A percentile compares a stretch with the other conserved stretches of the same genome.
Evolutionary conservation across 176 grass and related monocot genomes (phyloP).

Genomic region (Rhynchospora breviuscula): DNA sequence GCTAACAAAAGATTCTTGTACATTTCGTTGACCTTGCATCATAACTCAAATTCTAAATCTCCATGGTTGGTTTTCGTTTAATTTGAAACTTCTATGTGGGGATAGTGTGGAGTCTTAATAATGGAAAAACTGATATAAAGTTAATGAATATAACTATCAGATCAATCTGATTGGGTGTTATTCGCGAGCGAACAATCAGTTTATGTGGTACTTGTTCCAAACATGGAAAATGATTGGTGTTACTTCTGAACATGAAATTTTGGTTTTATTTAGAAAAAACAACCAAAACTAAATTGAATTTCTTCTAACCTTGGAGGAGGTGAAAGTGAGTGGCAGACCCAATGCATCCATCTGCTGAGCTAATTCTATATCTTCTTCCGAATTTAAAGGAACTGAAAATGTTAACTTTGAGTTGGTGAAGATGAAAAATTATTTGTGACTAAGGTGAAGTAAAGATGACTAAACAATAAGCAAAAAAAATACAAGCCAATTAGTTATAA

Average conservation of each 20-base stretch:
- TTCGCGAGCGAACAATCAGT: background rate
- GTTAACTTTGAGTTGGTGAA: background rate
- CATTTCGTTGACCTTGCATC: background rate
- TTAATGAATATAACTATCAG: background rate
- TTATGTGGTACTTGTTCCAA: background rate
- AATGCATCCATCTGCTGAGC: slow-evolving; percentile 67
- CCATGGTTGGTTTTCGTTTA: background rate
- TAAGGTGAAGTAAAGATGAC: background rate
- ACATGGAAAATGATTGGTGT: background rate
- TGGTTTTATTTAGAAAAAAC: background rate
- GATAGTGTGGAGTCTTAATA: background rate
- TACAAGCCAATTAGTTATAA: background rate
- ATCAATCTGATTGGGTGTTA: background rate
- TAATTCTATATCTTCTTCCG: slow-evolving; percentile 74
- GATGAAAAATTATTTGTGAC: background rate
- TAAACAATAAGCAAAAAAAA: background rate
- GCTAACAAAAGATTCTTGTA: background rate
- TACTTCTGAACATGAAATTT: background rate
- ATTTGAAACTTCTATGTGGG: background rate
- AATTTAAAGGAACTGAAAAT: background rate
- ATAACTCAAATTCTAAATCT: background rate
- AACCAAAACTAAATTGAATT: slow-evolving; percentile 2
- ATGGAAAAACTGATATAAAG: background rate
- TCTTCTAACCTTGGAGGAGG: slow-evolving; percentile 60
- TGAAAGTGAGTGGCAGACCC: slow-evolving; percentile 89